Percentiles rank a stretch among this genome's conserved stretches.
Conservation (phyloP, 495 filamentous ascomycete species). For the Penicillium egyptiacum region DNA sequence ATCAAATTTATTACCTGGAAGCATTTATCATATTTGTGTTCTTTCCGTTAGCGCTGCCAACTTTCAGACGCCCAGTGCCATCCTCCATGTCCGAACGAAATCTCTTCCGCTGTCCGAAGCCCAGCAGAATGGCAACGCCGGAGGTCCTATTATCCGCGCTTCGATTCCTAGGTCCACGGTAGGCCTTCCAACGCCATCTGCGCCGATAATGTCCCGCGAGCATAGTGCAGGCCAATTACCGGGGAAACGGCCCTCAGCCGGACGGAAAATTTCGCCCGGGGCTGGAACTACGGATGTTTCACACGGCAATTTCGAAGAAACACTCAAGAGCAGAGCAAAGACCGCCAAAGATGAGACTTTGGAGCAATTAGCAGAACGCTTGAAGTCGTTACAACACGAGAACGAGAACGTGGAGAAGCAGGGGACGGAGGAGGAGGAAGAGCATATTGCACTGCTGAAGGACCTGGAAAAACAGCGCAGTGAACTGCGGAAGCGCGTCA, state of each 20-base stretch:
- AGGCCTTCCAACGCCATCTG: constrained; percentile 51
- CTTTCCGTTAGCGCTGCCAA: constrained; percentile 85
- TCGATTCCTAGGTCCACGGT: constrained; percentile 51
- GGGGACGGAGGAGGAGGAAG: constrained; percentile 64
- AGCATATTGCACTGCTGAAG: constrained; percentile 62
- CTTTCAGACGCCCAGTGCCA: constrained; percentile 83
- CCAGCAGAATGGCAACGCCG: constrained; percentile 49
- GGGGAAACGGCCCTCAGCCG: constrained; percentile 64
- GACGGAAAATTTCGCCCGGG: constrained; percentile 74
- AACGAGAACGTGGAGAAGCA: constrained; percentile 71
- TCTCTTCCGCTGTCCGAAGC: constrained; percentile 52
- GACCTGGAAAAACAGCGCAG: constrained; percentile 66
- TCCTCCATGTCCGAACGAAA: constrained; percentile 78
- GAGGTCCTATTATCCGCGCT: constrained; percentile 43
- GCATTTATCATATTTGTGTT: constrained; percentile 89
- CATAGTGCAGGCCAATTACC: constrained; percentile 55
- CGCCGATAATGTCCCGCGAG: constrained; percentile 62
- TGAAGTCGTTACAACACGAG: constrained; percentile 71
- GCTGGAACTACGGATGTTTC: constrained; percentile 54
- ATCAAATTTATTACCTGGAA: constrained; percentile 75
- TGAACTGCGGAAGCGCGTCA: constrained; percentile 68
- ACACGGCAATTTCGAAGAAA: constrained; percentile 37
- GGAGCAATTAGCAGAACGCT: constrained; percentile 62
- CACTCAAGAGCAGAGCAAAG: constrained; percentile 31
- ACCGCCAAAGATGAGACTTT: constrained; percentile 46